Evolutionary conservation across 2,329 filamentous ascomycete genomes (phyloP), one percentile per base, ranked within the genome.

Genomic region (Fusarium newnesense): DNA sequence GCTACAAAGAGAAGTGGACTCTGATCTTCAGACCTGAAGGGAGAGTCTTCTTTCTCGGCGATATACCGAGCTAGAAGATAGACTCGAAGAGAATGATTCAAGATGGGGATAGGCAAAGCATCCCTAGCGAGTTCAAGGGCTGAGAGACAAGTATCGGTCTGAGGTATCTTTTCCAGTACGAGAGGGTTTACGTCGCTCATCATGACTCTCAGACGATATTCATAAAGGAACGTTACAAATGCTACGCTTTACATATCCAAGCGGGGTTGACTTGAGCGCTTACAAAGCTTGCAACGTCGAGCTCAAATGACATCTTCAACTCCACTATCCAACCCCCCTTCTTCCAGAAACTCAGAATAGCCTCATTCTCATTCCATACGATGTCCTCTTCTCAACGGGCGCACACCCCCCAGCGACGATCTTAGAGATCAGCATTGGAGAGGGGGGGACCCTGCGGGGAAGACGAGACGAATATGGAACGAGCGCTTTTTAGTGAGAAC

Each of bases 1-100:
- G 80, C 80, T 10, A 81, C 79, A 52, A 83, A 83, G 26, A 83
- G 73, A 21, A 80, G 64, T 4, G 60, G 53, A 3, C 74, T 57
- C 9, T 71, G 65, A 9, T 59, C 42, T 18, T 66, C 58, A 9
- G 43, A 34, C 1, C 44, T 24, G 58, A 69, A 76, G n/a, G 53
- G 42, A 43, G 54, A 64, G 53, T 24, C 18, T 46, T 79, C 77
- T 15, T 60, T 71, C 36, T 75, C 54, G 15, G 73, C 76, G 5
- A 80, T 50, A 64, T 68, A 76, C 30, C 61, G 60, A 9, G 79
- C 72, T 24, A 78, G 42, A 28, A 80, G 76, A 60, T 69, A 80
- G 24, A 79, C 78, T 21, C 79, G 74, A 4, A 80, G 37, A 28
- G 76, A 78, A 73, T 80, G 79, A 59, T 80, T 79, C 69, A 80